Evolutionary conservation across 2,329 filamentous ascomycete species (phyloP), one percentile per base, ranked within the genome.

Genomic region (Ophiosphaerella herpotricha): DNA sequence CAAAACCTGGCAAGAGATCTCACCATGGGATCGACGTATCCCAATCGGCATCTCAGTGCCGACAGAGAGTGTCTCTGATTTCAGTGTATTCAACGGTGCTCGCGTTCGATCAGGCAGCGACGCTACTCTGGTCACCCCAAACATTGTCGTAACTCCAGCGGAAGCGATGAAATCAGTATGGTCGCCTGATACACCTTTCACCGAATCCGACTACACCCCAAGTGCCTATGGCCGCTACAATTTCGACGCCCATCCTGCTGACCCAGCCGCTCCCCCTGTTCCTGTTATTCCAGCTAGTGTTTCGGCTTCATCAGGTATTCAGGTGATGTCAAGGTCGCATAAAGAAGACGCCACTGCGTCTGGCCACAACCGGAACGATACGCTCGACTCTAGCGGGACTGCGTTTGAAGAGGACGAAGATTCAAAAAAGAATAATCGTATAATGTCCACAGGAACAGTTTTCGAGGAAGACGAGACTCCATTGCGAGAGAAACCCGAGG

Each of bases 31-130:
- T 60, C 79, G 84, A n/a, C 85, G 85, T 1, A 91, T 91, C 51
- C 80, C 88, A 36, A 91, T 90, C 57, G 87, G 87, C 11, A 84
- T 91, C 43, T 81, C 83, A 12, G 75, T 90, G 39, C 82, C 87
- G 2, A 81, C 83, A 12, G 80, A 82, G 39, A 59, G 74, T 69
- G 35, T 81, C 72, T 61, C 77, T 24, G 71, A 73, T 33, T 70
- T 73, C 46, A 67, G 66, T 43, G 61, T 65, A 8, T 67, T 72
- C 41, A 62, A 68, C 38, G 52, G 54, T 32, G 50, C 52, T 12
- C 64, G 68, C n/a, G 51, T 63, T 7, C 75, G 60, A 74, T 81
- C 64, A 50, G 63, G 63, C 42, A 67, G 71, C 46, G 63, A 74
- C 43, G 54, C 66, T 34, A 67, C 73, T 32, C 47, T 72, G 24